Evolutionary conservation across 2,329 filamentous ascomycete genomes (phyloP), one percentile per base, ranked within the genome.

Genomic region (Curvularia hawaiiensis): DNA sequence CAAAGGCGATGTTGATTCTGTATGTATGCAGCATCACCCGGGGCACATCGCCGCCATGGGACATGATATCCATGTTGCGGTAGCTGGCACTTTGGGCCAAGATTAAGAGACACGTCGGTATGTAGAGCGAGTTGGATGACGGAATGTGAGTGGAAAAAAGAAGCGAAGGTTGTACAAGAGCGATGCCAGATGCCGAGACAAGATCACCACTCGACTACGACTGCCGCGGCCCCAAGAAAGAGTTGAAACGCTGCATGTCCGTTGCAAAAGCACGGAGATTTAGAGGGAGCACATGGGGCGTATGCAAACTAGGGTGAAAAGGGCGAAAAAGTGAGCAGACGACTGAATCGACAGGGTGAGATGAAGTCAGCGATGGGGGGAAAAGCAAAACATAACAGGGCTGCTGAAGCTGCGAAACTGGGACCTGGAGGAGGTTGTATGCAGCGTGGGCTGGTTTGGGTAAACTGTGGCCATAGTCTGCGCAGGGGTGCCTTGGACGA

Each of bases 1-100:
- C 62, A 52, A 77, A 78, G n/a, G 65, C 66, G 40, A 76, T 73
- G 1, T 67, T 69, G 20, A 76, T 65, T 4, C 61, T 65, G 46
- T 66, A 31, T 26, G 69, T 53, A 26, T 65, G 64, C 40, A 66
- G 52, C 18, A 67, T 68, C 8, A 67, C 66, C 18, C 49, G 55
- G 9, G 63, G 51, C 12, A 74, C 31, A 8, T 61, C 60, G 5
- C 56, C 49, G 18, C 54, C 24, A 47, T 61, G 60, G 53, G 70
- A 69, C 14, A 18, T 31, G 30, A 2, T 8, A 4, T 61, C 62
- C 72, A 75, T 74, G 40, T n/a, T 28, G 22, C 61, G 67, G 72
- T 72, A 43, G 22, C 10, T 46, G 28, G 10, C 24, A 31, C 22
- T 18, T 16, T 45, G 43, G 24, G 30, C n/a, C 7, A 10, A 41